Percentiles rank a stretch among this genome's conserved stretches.
These are phyloP conservation scores for Ceriops zippeliana DNA, from an alignment of 345 rosid species.

Conservation along the genomic window DNA sequence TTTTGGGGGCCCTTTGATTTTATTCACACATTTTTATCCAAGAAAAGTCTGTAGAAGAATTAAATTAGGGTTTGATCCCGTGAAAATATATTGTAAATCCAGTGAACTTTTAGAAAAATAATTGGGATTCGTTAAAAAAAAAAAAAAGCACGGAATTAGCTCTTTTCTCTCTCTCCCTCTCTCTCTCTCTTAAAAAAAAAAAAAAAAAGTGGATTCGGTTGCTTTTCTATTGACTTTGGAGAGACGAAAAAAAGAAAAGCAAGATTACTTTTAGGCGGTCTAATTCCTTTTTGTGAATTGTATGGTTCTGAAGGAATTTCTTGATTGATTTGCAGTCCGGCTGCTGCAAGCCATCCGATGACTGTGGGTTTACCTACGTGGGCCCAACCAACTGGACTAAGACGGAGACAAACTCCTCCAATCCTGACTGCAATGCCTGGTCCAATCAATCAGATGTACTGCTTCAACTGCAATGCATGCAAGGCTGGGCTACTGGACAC, in stretches of 20 bases:
- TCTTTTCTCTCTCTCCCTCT: neutral
- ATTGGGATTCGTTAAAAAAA: no score
- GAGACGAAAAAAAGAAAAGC: constrained; percentile 7
- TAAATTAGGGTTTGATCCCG: no score
- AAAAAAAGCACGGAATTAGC: no score
- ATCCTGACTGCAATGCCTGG: constrained; percentile 15
- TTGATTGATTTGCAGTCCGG: constrained; percentile 56
- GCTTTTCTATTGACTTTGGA: neutral
- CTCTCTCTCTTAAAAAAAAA: no score
- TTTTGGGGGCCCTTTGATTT: neutral
- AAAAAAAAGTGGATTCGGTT: no score
- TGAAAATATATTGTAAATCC: no score
- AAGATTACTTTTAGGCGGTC: constrained; percentile 4
- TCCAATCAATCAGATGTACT: neutral
- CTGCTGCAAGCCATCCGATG: constrained; percentile 84
- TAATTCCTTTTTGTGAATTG: neutral
- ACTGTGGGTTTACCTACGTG: constrained; percentile 54
- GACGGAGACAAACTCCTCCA: neutral
- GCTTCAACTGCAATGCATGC: constrained; percentile 23
- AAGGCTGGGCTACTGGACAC: constrained; percentile 20
- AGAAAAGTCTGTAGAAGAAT: no score
- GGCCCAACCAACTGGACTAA: constrained; percentile 59
- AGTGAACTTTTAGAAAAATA: no score
- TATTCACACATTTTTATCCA: no score
- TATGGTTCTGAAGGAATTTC: constrained; percentile 10